Evolutionary conservation across 78 protist genomes (phyloP).

Genomic region (Anaeramoeba flamelloides): DNA sequence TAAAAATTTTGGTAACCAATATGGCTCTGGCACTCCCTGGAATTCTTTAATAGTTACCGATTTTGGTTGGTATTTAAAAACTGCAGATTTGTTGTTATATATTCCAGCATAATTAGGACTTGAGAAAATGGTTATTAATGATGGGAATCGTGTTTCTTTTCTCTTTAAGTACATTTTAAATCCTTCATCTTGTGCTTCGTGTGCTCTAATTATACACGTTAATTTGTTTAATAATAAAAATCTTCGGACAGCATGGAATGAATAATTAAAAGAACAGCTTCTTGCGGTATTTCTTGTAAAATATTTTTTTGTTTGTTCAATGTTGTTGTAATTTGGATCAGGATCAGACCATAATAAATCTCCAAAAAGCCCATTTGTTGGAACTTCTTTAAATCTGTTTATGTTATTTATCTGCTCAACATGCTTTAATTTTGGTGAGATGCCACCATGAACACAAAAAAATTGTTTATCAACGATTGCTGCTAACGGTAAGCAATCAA

Average conservation of each 20-base stretch:
- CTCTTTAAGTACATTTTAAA: too few relatives aligned
- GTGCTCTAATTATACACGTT: constrained; percentile 87
- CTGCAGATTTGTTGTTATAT: constrained; percentile 83
- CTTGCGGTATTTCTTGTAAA: constrained; percentile 38
- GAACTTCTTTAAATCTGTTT: constrained; percentile 85
- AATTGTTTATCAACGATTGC: constrained; percentile 66
- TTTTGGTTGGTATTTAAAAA: constrained; percentile 57
- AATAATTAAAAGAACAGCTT: constrained; percentile 86
- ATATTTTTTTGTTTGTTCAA: too few relatives aligned
- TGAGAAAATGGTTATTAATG: constrained; percentile 90
- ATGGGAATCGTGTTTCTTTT: constrained; percentile 79
- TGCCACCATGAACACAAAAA: constrained; percentile 90
- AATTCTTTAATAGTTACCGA: too few relatives aligned
- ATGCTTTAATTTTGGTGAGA: constrained; percentile 80
- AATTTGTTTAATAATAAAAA: constrained; percentile 72
- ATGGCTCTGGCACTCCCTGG: too few relatives aligned
- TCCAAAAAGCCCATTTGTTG: constrained; percentile 30
- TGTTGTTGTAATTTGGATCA: too few relatives aligned
- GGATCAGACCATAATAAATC: constrained; percentile 97
- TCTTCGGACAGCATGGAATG: constrained; percentile 60
- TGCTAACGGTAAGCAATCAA: constrained; percentile 77
- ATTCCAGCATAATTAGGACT: constrained; percentile 95
- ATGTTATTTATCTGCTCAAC: constrained; percentile 58
- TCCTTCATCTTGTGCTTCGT: constrained; percentile 85
- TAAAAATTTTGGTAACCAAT: constrained; percentile 92